These are phyloP conservation scores for Ceratobasidium sp. DNA, from an alignment of 1,284 basidiomycete genomes.

Conservation along the genomic window DNA sequence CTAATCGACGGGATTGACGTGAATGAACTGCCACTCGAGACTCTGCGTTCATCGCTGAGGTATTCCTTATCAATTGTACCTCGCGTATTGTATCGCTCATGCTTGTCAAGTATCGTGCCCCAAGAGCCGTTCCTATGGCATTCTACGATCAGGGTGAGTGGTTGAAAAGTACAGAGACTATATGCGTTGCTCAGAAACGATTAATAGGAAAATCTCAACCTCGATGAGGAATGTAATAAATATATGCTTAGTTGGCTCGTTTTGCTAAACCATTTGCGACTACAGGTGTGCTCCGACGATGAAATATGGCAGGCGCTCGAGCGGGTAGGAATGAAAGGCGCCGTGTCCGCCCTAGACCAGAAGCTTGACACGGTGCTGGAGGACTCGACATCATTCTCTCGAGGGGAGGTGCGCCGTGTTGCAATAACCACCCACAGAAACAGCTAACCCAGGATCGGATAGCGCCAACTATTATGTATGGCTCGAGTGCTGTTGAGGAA, in stretches of 20 bases:
- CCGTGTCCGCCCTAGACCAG: constrained; percentile 4
- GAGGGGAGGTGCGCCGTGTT: constrained; percentile 1
- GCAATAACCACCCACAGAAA: background rate
- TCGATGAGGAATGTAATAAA: background rate
- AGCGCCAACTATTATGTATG: constrained; percentile 21
- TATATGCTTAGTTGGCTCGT: background rate
- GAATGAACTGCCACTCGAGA: background rate
- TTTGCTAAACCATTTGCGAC: background rate
- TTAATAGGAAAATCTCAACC: constrained; percentile 11
- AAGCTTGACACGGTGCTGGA: constrained; percentile 8
- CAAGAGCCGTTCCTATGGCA: constrained; percentile 33
- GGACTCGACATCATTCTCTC: constrained; percentile 7
- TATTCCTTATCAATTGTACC: background rate
- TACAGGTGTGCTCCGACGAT: background rate
- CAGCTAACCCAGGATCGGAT: background rate
- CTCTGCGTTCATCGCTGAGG: constrained; percentile 7
- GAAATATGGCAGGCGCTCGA: constrained; percentile 35
- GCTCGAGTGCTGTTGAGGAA: constrained; percentile 17
- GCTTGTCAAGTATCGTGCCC: background rate
- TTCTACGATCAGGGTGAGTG: constrained; percentile 1
- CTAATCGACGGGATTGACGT: background rate
- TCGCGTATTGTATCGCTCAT: background rate
- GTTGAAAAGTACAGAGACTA: background rate
- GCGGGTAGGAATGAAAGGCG: constrained; percentile 14
- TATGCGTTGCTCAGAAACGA: too few relatives aligned